Evolutionary conservation across 2,329 filamentous ascomycete genomes (phyloP), one percentile per base, ranked within the genome.

Genomic region (Aureobasidium sp.): DNA sequence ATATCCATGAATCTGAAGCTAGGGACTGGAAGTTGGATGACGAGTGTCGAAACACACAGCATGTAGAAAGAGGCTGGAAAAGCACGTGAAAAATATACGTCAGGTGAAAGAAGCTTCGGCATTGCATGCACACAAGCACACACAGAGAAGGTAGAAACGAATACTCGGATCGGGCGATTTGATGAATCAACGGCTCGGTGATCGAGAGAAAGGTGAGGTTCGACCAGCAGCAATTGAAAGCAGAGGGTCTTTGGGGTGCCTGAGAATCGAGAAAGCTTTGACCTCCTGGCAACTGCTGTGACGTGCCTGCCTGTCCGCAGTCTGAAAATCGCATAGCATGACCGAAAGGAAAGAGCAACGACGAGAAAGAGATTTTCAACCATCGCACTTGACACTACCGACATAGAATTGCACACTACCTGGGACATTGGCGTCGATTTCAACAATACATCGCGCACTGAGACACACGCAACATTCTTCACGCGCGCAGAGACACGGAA

Each of bases 351-450:
- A 46, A 34, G 53, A 59, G 55, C 32, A 32, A 37, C 23, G 42
- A 48, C 55, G 53, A 59, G 55, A 59, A 59, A 59, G 55, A 59
- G 55, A 48, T 59, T 59, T 57, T 20, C 10, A 27, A 9, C 44
- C 34, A 59, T 59, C 29, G 55, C 55, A 26, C 39, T 36, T 26
- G 23, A 34, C 17, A 13, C 36, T 12, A 27, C n/a, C 42, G 23
- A 39, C 29, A 23, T 29, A 37, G 13, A 29, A 48, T 23, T 26
- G 41, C 20, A 32, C 29, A 20, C 23, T 48, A 23, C 36, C 23
- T 39, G 20, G 32, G 10, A 29, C 41, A 13, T n/a, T 20, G 15
- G 15, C 44, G 13, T 27, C 32, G 20, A 48, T 34, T n/a, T 36
- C 34, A 27, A 59, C 32, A 37, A 48, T n/a, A 34, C 13, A 27